Percentiles rank a stretch among this genome's conserved stretches.
phyloP scores from a whole-genome alignment of 331 rosid species.

The Pyracantha coccinea region DNA sequence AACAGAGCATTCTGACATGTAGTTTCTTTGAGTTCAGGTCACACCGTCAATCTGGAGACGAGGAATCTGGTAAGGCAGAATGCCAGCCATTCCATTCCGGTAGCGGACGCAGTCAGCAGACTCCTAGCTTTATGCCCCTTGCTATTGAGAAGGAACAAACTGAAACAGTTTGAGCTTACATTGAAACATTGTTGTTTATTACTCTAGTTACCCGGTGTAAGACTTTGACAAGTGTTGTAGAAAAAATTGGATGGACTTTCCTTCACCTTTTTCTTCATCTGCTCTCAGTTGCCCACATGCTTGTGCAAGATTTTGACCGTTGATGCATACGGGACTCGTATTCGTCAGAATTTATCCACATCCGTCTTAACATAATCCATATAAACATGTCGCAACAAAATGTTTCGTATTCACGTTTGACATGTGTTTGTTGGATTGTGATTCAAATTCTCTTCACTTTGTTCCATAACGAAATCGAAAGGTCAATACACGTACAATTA shows the following conservation, averaged over 20 bases:
- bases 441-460: neutral
- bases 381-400: too few species aligned
- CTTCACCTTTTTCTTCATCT: neutral
- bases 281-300: neutral
- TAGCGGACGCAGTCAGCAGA: conserved; percentile 2
- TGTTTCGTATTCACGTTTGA: too few species aligned
- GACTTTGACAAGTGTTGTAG: neutral
- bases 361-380: too few species aligned
- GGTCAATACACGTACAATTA: neutral
- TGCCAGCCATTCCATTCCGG: conserved; percentile 9
- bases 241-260: neutral
- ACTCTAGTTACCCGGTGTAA: neutral
- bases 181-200: neutral
- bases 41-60: conserved; percentile 14
- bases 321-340: too few species aligned
- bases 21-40: conserved; percentile 22
- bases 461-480: neutral
- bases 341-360: too few species aligned
- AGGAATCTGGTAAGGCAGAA: conserved; percentile 25
- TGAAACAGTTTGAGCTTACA: neutral
- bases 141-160: conserved; percentile 11
- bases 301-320: neutral
- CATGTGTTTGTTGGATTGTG: too few species aligned
- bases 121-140: neutral
- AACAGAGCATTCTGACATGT: neutral